phyloP scores from a whole-genome alignment of 345 rosid genomes.

The Moricandia arvensis region DNA sequence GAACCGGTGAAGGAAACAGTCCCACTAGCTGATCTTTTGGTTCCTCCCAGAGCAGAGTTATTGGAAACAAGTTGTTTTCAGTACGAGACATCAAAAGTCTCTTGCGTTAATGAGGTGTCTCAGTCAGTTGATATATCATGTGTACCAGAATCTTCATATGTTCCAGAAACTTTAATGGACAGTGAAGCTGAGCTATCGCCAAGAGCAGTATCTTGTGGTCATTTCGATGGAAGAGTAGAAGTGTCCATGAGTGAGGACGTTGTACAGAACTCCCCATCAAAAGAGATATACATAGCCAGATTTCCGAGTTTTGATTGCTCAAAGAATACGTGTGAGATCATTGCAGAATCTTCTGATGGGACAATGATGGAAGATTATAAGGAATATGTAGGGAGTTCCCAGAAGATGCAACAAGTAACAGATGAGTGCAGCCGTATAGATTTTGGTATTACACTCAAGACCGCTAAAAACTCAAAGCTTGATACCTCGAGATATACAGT shows the following conservation, averaged over 20 bases:
- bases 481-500: constrained; percentile 39
- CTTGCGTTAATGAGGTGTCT: too few species aligned
- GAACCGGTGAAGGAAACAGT: constrained; percentile 43
- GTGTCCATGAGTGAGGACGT: constrained; percentile 44
- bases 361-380: constrained; percentile 50
- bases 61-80: not conserved
- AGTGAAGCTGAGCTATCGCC: constrained; percentile 47
- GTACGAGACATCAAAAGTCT: constrained; percentile 39
- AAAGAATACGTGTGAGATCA: constrained; percentile 36
- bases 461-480: constrained; percentile 32
- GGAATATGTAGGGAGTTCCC: constrained; percentile 36
- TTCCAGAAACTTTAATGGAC: constrained; percentile 66
- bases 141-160: too few species aligned
- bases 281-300: constrained; percentile 42
- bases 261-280: constrained; percentile 31
- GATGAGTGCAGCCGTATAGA: constrained; percentile 89
- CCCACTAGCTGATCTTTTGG: constrained; percentile 36
- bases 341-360: constrained; percentile 43
- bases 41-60: not conserved
- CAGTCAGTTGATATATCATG: too few species aligned
- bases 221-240: constrained; percentile 48
- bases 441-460: constrained; percentile 44
- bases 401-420: constrained; percentile 45
- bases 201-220: constrained; percentile 40
- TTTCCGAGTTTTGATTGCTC: constrained; percentile 23